Percentiles rank a stretch among this genome's conserved stretches.
phyloP scores from a whole-genome alignment of 306 rosid genomes.

The Canavalia ensiformis region DNA sequence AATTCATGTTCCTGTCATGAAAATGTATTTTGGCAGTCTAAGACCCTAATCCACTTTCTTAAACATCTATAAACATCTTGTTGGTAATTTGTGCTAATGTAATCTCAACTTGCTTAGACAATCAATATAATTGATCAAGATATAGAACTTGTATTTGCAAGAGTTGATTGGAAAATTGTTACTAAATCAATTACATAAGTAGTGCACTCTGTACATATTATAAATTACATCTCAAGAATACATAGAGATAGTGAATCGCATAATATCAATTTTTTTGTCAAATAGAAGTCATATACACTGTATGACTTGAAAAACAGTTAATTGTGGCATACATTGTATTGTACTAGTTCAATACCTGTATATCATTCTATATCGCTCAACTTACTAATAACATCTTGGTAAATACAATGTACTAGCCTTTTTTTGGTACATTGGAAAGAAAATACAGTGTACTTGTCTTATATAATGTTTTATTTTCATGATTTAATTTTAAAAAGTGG shows the following conservation, averaged over 20 bases:
- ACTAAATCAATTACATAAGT: background rate
- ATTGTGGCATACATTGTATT: background rate
- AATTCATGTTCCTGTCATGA: background rate
- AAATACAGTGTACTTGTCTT: background rate
- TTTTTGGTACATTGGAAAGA: no score
- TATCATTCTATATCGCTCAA: background rate
- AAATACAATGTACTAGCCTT: background rate
- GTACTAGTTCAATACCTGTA: background rate
- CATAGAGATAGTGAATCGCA: background rate
- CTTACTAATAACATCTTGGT: background rate
- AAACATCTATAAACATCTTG: background rate
- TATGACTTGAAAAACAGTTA: background rate
- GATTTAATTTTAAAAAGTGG: background rate
- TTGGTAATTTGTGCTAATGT: conserved; percentile 1
- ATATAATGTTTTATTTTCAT: background rate
- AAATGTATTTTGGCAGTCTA: conserved; percentile 10
- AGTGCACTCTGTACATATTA: no score
- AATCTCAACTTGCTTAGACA: background rate
- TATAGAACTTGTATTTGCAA: background rate
- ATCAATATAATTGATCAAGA: background rate
- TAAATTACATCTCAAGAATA: conserved; percentile 11
- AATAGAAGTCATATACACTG: background rate
- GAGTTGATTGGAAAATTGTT: conserved; percentile 17
- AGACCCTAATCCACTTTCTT: background rate
- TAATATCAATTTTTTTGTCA: background rate